Evolutionary conservation across 805 yeast species (phyloP), one percentile per base, ranked within the genome.

Genomic region (Candida succiphila): DNA sequence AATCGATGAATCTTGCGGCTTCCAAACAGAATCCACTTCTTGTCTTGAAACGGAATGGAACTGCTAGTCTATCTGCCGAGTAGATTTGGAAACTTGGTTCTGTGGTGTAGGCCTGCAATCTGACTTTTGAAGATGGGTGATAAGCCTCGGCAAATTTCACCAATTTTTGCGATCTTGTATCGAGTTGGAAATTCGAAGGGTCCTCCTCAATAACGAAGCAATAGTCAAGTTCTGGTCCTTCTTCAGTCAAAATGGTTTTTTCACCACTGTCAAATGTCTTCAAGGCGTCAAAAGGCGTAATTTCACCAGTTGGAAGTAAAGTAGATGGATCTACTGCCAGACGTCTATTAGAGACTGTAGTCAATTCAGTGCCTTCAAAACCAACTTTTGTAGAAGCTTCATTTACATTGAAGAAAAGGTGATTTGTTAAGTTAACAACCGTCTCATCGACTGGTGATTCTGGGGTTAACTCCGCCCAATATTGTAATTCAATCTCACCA

Each of bases 1-100:
- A 80, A 50, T 75, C 64, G 25, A 73, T 62, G 48, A 59, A 75
- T 46, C 84, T 60, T 19, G 72, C 64, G 23, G 81, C 75, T 52
- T 78, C 86, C 25, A 75, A 58, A 42, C 80, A 75, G 52, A 78
- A 67, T 4, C 83, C 84, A 34, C 67, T 51, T 43, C 60, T 66
- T 34, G 42, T 51, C 44, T 41, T 50, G 51, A 38, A 60, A 4
- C 25, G 38, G 10, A 47, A 63, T 16, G 56, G 53, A 24, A 63
- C 61, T 33, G 60, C 44, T 29, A 68, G 61, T 34, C 60, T 58
- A 43, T 69, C 76, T 17, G 81, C 82, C 21, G 83, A 75, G 53
- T 77, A 78, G 27, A 78, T 58, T 51, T 76, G 83, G 60, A 72
- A 75, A 2, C 75, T 58, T 6, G 85, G 86, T 37, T 78, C 86